Conservation (phyloP, 1,284 basidiomycete species). For the Leccinum olivaceoglutinosum region DNA sequence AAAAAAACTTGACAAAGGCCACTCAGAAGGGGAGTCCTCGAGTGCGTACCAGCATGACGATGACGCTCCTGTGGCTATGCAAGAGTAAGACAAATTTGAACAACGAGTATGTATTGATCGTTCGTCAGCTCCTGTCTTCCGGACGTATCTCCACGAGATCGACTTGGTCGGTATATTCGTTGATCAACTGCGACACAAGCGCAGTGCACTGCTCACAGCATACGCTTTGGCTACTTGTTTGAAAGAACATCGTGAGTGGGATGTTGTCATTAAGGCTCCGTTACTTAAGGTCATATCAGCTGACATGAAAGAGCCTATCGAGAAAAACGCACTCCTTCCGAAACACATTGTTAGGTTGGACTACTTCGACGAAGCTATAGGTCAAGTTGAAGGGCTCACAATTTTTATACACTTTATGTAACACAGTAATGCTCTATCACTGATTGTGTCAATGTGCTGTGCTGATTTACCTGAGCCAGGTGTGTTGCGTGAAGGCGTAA, state of each 20-base stretch:
- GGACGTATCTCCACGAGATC: constrained; percentile 2
- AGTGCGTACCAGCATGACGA: constrained; percentile 18
- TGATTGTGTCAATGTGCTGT: background rate
- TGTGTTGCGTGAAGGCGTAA: constrained; percentile 13
- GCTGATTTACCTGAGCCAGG: constrained; percentile 9
- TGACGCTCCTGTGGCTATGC: constrained; percentile 9
- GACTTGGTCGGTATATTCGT: constrained; percentile 6
- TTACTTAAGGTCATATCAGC: constrained; percentile 4
- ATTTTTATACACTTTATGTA: constrained; percentile 11
- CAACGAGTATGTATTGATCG: background rate
- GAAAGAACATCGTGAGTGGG: constrained; percentile 13
- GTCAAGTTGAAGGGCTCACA: constrained; percentile 10
- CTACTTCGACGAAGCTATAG: constrained; percentile 14
- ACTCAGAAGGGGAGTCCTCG: background rate
- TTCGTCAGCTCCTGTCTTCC: constrained; percentile 4
- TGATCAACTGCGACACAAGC: constrained; percentile 10
- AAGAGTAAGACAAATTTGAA: constrained; percentile 4
- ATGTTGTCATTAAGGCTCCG: background rate
- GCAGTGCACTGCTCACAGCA: constrained; percentile 11
- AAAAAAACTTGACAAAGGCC: constrained; percentile 3
- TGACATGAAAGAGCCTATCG: constrained; percentile 12
- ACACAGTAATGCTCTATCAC: constrained; percentile 8
- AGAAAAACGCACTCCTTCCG: background rate
- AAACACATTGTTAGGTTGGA: constrained; percentile 12
- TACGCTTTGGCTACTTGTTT: constrained; percentile 14